Evolutionary conservation across 306 rosid genomes (phyloP).

Genomic region (Carpinus viminea): DNA sequence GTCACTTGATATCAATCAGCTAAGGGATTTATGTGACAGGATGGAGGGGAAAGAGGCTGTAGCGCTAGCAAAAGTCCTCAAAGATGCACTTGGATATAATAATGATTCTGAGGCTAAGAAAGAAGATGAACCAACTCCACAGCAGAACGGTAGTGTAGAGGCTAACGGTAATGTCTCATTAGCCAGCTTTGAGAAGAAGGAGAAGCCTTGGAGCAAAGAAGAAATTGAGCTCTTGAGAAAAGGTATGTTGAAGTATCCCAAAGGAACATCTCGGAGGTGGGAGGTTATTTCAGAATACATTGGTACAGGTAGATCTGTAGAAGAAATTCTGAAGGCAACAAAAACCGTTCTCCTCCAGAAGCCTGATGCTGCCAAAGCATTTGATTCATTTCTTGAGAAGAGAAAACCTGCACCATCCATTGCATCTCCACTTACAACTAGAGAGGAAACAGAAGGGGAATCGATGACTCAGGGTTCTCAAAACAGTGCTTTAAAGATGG

Average conservation of each 20-base stretch:
- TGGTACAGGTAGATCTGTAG: constrained; percentile 91
- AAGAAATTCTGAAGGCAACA: constrained; percentile 94
- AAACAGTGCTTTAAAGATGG: constrained; percentile 34
- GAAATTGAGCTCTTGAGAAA: constrained; percentile 88
- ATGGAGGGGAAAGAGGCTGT: constrained; percentile 59
- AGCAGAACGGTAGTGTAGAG: constrained; percentile 57
- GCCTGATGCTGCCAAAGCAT: constrained; percentile 90
- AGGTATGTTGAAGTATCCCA: constrained; percentile 84
- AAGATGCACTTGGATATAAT: constrained; percentile 49
- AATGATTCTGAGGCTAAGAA: constrained; percentile 43
- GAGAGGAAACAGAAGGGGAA: constrained; percentile 70
- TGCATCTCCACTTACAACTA: constrained; percentile 88
- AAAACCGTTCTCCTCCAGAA: constrained; percentile 93
- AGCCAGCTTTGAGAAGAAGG: constrained; percentile 71
- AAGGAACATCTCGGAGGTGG: constrained; percentile 97
- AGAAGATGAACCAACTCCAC: constrained; percentile 39
- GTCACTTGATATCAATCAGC: constrained; percentile 57
- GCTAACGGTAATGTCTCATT: constrained; percentile 47
- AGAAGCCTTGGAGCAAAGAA: constrained; percentile 91
- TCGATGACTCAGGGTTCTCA: constrained; percentile 36
- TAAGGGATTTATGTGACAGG: constrained; percentile 70
- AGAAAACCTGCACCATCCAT: constrained; percentile 83
- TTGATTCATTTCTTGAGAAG: constrained; percentile 92
- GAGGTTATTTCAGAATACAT: constrained; percentile 95
- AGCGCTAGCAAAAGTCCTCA: constrained; percentile 59